Conservation (phyloP, 176 grass and related monocot species). For the Rhynchospora breviuscula region DNA sequence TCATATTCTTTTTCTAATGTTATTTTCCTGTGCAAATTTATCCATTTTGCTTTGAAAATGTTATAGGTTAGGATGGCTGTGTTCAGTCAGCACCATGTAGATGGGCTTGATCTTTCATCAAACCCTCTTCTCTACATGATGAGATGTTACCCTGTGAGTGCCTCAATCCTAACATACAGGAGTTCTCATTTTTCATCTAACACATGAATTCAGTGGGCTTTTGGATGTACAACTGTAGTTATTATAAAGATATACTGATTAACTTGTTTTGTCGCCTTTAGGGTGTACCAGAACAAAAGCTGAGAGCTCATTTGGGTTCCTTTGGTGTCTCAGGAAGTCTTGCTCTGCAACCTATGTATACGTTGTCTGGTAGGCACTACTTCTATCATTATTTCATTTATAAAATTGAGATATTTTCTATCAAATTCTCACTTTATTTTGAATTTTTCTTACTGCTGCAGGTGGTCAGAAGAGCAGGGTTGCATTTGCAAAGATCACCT, state of each 20-base stretch:
- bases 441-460: constrained; percentile 30
- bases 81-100: constrained; percentile 97
- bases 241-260: constrained; percentile 3
- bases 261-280: constrained; percentile 30
- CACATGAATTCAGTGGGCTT: background rate
- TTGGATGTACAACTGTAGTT: background rate
- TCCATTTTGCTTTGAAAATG: background rate
- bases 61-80: constrained; percentile 90
- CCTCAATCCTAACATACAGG: background rate
- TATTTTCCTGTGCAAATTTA: constrained; percentile 20
- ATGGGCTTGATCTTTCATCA: constrained; percentile 83
- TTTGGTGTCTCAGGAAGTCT: constrained; percentile 83
- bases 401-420: background rate
- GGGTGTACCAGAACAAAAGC: constrained; percentile 94
- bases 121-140: constrained; percentile 98
- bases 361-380: constrained; percentile 59
- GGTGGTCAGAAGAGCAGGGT: constrained; percentile 98
- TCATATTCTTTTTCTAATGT: background rate
- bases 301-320: constrained; percentile 87
- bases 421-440: background rate
- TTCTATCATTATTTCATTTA: background rate
- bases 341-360: constrained; percentile 94
- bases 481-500: constrained; percentile 92
- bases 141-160: constrained; percentile 83
- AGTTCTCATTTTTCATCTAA: background rate